These are phyloP conservation scores for Chimonanthus praecox DNA, from an alignment of 164 flowering plant genomes.

Conservation along the genomic window DNA sequence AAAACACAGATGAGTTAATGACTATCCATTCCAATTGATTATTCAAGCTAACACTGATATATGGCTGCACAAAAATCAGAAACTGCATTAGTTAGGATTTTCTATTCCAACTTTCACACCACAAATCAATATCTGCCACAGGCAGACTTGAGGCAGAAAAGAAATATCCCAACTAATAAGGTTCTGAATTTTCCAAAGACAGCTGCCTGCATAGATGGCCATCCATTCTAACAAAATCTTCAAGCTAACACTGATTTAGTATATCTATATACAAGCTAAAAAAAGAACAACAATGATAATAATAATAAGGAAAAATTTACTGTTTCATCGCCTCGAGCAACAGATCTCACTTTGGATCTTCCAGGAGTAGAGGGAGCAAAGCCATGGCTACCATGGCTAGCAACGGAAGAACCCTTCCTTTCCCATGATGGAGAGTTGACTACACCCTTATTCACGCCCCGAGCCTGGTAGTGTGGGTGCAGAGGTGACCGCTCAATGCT, in stretches of 20 bases:
- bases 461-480: constrained; percentile 31
- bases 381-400: constrained; percentile 36
- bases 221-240: not conserved
- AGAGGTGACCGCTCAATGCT: constrained; percentile 42
- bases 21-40: too few relatives aligned
- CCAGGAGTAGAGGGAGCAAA: constrained; percentile 40
- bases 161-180: too few relatives aligned
- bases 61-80: too few relatives aligned
- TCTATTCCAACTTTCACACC: too few relatives aligned
- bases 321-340: constrained; percentile 32
- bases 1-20: too few relatives aligned
- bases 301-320: constrained; percentile 22
- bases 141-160: too few relatives aligned
- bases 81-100: too few relatives aligned
- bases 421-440: constrained; percentile 44
- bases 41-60: too few relatives aligned
- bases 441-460: constrained; percentile 27
- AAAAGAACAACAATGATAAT: too few relatives aligned
- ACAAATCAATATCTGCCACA: too few relatives aligned
- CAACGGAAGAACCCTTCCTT: constrained; percentile 34
- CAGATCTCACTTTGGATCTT: constrained; percentile 35
- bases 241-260: not conserved
- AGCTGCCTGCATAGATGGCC: not conserved
- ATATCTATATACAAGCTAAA: not conserved
- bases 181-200: too few relatives aligned